Evolutionary conservation across 495 filamentous ascomycete genomes (phyloP).

Genomic region (Penicillium longicatenatum): DNA sequence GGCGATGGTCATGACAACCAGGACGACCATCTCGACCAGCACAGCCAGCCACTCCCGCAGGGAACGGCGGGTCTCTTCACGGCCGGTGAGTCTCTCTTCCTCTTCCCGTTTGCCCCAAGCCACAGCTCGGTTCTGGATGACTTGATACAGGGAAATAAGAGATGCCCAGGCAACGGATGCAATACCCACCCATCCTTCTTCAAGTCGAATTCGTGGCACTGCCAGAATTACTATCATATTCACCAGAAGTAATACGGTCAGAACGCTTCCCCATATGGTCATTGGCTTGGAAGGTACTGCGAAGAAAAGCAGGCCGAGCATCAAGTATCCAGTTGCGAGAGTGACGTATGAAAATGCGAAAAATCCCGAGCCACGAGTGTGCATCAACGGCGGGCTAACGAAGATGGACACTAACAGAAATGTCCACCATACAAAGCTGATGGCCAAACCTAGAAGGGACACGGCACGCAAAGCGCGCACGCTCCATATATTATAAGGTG

Average conservation of each 20-base stretch:
- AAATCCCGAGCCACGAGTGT: conserved; percentile 87
- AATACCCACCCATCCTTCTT: conserved; percentile 90
- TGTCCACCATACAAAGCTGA: conserved; percentile 90
- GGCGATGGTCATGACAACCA: conserved; percentile 65
- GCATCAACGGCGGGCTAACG: conserved; percentile 80
- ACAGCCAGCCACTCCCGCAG: conserved; percentile 82
- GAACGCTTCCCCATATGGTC: conserved; percentile 64
- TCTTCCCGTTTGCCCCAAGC: conserved; percentile 89
- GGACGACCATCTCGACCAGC: conserved; percentile 68
- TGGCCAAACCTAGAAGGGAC: conserved; percentile 68
- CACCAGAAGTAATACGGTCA: conserved; percentile 72
- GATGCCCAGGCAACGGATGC: conserved; percentile 78
- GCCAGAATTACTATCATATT: conserved; percentile 77
- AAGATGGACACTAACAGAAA: conserved; percentile 84
- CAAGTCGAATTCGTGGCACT: conserved; percentile 68
- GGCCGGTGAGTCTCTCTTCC: conserved; percentile 88
- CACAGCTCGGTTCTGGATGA: conserved; percentile 69
- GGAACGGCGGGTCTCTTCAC: conserved; percentile 81
- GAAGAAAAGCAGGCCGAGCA: conserved; percentile 85
- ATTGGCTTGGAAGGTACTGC: conserved; percentile 75
- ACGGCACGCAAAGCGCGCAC: conserved; percentile 76
- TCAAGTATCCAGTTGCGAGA: conserved; percentile 68
- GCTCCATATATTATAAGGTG: conserved; percentile 92
- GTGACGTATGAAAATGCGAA: conserved; percentile 81
- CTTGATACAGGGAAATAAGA: conserved; percentile 62